A percentile compares a stretch with the other conserved stretches of the same genome.
phyloP scores from a whole-genome alignment of 441 rosid genomes.

The Populus hybrid region DNA sequence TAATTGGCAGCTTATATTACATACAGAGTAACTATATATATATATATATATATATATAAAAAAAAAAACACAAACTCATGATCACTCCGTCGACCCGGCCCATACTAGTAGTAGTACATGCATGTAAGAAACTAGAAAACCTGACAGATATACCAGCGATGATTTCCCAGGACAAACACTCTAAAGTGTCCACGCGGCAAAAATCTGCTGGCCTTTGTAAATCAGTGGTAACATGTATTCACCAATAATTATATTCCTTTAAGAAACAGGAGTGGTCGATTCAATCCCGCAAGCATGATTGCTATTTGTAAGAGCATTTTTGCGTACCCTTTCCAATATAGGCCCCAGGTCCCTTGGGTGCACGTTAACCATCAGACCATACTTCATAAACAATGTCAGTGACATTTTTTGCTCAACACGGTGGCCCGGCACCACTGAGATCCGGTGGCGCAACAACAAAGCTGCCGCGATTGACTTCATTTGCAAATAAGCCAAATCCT shows the following conservation, averaged over 20 bases:
- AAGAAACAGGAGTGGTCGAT: slow-evolving; percentile 23
- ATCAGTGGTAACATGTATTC: neutral
- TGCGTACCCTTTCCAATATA: slow-evolving; percentile 28
- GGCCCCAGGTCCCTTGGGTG: slow-evolving; percentile 47
- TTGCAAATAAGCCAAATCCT: slow-evolving; percentile 75
- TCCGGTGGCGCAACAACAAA: slow-evolving; percentile 55
- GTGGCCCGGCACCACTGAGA: slow-evolving; percentile 54
- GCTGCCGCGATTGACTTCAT: slow-evolving; percentile 82
- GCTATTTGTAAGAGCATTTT: slow-evolving; percentile 3
- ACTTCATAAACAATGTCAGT: slow-evolving; percentile 79
- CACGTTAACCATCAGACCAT: slow-evolving; percentile 57
- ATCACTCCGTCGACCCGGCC: neutral
- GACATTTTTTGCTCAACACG: slow-evolving; percentile 87
- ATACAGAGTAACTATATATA: neutral
- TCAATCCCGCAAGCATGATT: slow-evolving; percentile 4
- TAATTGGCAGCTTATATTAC: neutral
- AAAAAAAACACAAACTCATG: too few relatives aligned
- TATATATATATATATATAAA: too few relatives aligned
- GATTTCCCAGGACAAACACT: neutral
- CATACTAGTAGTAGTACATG: neutral
- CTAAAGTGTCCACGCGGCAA: neutral
- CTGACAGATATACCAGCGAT: neutral
- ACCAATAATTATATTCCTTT: neutral
- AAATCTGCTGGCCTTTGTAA: neutral
- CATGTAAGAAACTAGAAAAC: neutral